Evolutionary conservation across 805 yeast genomes (phyloP), one percentile per base, ranked within the genome.

Genomic region (Starmerella khaoyaiensis): DNA sequence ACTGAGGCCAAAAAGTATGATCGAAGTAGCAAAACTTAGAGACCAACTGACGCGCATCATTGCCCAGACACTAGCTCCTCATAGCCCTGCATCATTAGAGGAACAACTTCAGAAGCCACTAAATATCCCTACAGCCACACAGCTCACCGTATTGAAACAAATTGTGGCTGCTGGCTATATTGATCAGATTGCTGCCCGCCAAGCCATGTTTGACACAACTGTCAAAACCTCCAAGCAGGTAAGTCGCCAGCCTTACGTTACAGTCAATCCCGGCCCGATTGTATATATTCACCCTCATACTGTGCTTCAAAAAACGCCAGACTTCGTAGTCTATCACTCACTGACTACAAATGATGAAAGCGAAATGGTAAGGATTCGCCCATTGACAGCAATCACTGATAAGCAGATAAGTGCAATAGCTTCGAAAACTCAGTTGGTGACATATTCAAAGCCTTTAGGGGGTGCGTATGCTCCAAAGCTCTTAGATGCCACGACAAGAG

Each of bases 131-230:
- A 60, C 68, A 7, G 69, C 71, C 25, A 54, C 59, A 5, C 98
- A 90, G 59, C 54, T 83, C 4, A 69, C 73, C 36, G 79, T 90
- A 0, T 58, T 90, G 44, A 86, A 83, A 52, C 99, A 90, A 59
- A 86, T 90, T 74, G 65, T 87, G 3, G 72, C 94, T 5, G 77
- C 96, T 0, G 98, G 97, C 0, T 90, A 80, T 51, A 67, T 90
- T 27, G 99, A 90, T 56, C 93, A 81, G 53, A 69, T 87, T 17
- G 93, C 93, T 1, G 70, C 82, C 12, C 67, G 97, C 44, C 86
- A 82, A 1, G 48, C 47, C 3, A 17, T 43, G 31, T 30, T 45
- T 14, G 96, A 86, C 52, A 74, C 80, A 15, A 63, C 74, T 1
- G 93, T 79, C 15, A 58, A 77, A 3, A 62, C 77, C 2, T 78